Conservation (phyloP, 2,329 filamentous ascomycete genomes). For the Fusarium torreyae region DNA sequence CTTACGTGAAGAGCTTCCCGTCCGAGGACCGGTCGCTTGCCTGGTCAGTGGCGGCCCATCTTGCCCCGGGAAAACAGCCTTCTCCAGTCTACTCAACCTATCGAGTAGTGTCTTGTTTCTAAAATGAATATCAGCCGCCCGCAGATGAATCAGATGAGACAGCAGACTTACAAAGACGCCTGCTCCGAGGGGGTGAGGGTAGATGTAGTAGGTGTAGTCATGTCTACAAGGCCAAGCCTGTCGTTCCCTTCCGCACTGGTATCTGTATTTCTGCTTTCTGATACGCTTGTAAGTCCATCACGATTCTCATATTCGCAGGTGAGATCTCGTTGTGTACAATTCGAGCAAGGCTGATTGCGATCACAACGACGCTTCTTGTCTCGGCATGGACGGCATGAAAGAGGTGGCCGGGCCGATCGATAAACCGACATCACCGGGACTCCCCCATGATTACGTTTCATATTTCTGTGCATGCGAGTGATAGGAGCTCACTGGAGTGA, state of each 20-base stretch:
- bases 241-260: too few relatives aligned
- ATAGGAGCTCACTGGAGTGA: not conserved
- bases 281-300: not conserved
- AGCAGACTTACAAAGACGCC: not conserved
- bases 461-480: not conserved
- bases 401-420: not conserved
- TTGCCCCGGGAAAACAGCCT: not conserved
- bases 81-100: not conserved
- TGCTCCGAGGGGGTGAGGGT: not conserved
- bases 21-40: too few relatives aligned
- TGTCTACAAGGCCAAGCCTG: too few relatives aligned
- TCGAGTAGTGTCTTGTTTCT: slow-evolving; percentile 5
- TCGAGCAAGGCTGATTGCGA: slow-evolving; percentile 18
- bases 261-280: not conserved
- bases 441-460: slow-evolving; percentile 4
- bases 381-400: slow-evolving; percentile 4
- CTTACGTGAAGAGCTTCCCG: not conserved
- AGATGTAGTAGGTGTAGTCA: not conserved
- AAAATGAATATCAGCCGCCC: not conserved
- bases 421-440: not conserved
- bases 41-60: not conserved
- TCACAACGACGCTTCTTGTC: slow-evolving; percentile 16
- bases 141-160: not conserved
- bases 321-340: slow-evolving; percentile 1
- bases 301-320: not conserved